phyloP scores from a whole-genome alignment of 495 filamentous ascomycete species.

The Mytilinidion resinicola region DNA sequence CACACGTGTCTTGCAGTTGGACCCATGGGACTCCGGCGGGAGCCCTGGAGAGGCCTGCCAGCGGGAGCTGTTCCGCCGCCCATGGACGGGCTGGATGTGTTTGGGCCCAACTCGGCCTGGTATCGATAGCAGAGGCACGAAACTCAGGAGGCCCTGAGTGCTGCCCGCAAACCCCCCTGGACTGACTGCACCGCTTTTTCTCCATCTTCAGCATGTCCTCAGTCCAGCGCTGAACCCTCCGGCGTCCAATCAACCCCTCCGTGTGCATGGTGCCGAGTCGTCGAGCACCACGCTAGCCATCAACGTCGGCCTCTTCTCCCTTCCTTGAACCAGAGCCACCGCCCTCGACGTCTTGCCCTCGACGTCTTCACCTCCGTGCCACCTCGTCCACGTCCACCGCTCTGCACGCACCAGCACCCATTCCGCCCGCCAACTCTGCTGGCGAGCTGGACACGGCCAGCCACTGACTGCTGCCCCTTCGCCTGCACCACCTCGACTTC shows the following conservation, averaged over 20 bases:
- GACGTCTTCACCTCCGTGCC: not conserved
- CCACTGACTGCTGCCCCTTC: not conserved
- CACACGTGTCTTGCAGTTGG: too few species aligned
- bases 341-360: not conserved
- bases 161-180: not conserved
- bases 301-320: not conserved
- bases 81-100: not conserved
- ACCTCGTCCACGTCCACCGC: not conserved
- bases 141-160: not conserved
- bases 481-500: not conserved
- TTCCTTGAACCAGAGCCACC: not conserved
- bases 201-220: too few species aligned
- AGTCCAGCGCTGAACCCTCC: too few species aligned
- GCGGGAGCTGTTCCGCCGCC: not conserved
- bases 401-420: not conserved
- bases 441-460: not conserved
- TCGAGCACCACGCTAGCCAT: slow-evolving; percentile 1
- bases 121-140: slow-evolving; percentile 3
- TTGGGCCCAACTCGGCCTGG: not conserved
- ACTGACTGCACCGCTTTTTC: too few species aligned
- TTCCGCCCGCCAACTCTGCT: not conserved
- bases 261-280: not conserved
- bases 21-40: too few species aligned
- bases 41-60: not conserved
- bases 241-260: not conserved